Conservation (phyloP, 495 filamentous ascomycete species). For the Xylaria palmicola region DNA sequence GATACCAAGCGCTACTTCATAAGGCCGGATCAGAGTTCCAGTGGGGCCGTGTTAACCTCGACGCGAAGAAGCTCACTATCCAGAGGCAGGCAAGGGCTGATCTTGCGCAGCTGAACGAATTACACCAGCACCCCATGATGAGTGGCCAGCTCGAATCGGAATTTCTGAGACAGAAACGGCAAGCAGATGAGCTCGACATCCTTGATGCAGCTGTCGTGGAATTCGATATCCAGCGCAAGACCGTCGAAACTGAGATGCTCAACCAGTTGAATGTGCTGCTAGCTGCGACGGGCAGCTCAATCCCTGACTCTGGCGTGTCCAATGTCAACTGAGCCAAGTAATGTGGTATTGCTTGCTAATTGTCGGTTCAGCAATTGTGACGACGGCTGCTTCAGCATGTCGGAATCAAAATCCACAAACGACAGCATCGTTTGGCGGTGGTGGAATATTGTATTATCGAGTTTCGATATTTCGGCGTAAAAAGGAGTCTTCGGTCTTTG, state of each 20-base stretch:
- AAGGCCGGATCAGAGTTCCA: slow-evolving; percentile 1
- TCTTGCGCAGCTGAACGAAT: neutral
- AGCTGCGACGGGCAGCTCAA: neutral
- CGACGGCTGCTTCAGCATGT: too few relatives aligned
- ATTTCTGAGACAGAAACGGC: neutral
- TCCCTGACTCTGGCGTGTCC: neutral
- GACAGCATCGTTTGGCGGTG: too few relatives aligned
- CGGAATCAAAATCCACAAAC: too few relatives aligned
- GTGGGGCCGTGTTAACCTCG: slow-evolving; percentile 10
- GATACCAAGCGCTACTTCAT: slow-evolving; percentile 1
- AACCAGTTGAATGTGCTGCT: neutral
- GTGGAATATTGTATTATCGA: too few relatives aligned
- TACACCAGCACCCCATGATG: neutral
- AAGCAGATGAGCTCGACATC: neutral
- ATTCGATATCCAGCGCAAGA: neutral
- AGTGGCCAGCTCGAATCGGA: neutral
- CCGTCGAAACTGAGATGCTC: neutral
- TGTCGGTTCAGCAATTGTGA: too few relatives aligned
- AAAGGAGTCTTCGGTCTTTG: too few relatives aligned
- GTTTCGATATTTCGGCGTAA: too few relatives aligned
- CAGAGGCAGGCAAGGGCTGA: neutral
- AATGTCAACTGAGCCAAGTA: neutral
- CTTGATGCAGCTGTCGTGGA: neutral
- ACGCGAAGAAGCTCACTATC: slow-evolving; percentile 9
- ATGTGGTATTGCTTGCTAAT: neutral